Base-by-base conservation (phyloP, 2,329 filamentous ascomycete genomes). In the Xylaria sp. region DNA sequence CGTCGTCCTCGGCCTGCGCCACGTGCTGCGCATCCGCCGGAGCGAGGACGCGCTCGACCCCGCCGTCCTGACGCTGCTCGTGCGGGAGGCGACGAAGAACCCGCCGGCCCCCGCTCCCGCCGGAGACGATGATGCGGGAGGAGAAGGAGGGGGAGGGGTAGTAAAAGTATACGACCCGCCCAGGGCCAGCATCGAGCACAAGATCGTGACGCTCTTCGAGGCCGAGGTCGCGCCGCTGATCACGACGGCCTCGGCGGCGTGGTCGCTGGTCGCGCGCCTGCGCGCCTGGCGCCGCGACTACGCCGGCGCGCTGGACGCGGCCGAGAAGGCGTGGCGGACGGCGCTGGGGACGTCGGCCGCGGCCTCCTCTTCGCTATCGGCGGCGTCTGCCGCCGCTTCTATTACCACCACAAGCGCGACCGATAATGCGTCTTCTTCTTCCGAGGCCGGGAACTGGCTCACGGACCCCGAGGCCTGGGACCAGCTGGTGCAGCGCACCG, bases 311-410 rank as follows among this genome's bases (percentile, higher is more conserved):
- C 78, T 97, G 1, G 89, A 92, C 5, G 91, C 90, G 1, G 85
- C 92, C 24, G 94, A 97, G 74, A 92, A 93, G 68, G 91, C 88
- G 0, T 99, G 93, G 92, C 83, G 94, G 2, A 85, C 89, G 0
- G 83, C 88, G 0, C 76, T 82, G 29, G 29, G 9, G 8, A 7
- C 0, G 77, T 79, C 46, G 74, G 83, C 62, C 77, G 84, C 22
- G 67, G 76, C 5, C 62, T 76, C 60, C 11, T 5, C 24, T 26
- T 11, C 11, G n/a, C n/a, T n/a, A n/a, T n/a, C n/a, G n/a, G 79
- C 46, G 74, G 83, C 62, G 77, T 84, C 22, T 67, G 76, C 5
- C 62, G 76, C 60, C 11, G 24, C 24, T 26, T 11, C 11, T 5
- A 26, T 5, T 13, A 34, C 29, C 6, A 34, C 29, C n/a, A n/a